A percentile compares a stretch with the other conserved stretches of the same genome.
phyloP scores from a whole-genome alignment of 1,284 basidiomycete genomes.

The Microbotryum saponariae region DNA sequence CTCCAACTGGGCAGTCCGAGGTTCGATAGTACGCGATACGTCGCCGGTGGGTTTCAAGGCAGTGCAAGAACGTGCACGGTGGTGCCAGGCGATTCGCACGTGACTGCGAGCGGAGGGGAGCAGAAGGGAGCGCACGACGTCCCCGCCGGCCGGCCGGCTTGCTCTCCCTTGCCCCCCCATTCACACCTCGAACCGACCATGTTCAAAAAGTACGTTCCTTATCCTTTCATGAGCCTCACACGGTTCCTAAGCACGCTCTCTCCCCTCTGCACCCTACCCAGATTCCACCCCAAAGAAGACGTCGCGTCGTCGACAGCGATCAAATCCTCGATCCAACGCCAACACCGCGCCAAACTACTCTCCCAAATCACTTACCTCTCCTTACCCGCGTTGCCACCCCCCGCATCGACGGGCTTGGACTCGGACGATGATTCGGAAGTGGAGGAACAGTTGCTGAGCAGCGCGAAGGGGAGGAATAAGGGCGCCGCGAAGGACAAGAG shows the following conservation, averaged over 20 bases:
- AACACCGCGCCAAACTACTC: slow-evolving; percentile 70
- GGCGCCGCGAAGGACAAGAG: slow-evolving; percentile 44
- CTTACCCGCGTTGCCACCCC: slow-evolving; percentile 20
- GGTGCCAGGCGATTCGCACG: no score
- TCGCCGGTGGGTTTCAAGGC: no score
- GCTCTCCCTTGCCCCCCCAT: no score
- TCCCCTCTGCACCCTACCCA: no score
- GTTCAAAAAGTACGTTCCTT: slow-evolving; percentile 40
- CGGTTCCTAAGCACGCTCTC: no score
- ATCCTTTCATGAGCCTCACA: neutral
- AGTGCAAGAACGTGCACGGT: no score
- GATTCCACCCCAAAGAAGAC: slow-evolving; percentile 78
- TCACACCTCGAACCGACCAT: slow-evolving; percentile 20
- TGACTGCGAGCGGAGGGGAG: no score
- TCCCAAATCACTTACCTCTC: slow-evolving; percentile 70
- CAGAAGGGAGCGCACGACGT: no score
- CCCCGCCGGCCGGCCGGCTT: no score
- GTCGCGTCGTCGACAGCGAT: slow-evolving; percentile 87
- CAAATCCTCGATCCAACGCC: slow-evolving; percentile 88
- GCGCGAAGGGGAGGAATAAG: slow-evolving; percentile 37
- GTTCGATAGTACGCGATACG: no score
- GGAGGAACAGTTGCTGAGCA: slow-evolving; percentile 43
- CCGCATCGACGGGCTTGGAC: slow-evolving; percentile 24
- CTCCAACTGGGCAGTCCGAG: no score
- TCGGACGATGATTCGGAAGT: slow-evolving; percentile 36